A percentile compares a stretch with the other conserved stretches of the same genome.
Evolutionary conservation across 148 eudicot genomes (phyloP).

Genomic region (Fagopyrum esculentum): DNA sequence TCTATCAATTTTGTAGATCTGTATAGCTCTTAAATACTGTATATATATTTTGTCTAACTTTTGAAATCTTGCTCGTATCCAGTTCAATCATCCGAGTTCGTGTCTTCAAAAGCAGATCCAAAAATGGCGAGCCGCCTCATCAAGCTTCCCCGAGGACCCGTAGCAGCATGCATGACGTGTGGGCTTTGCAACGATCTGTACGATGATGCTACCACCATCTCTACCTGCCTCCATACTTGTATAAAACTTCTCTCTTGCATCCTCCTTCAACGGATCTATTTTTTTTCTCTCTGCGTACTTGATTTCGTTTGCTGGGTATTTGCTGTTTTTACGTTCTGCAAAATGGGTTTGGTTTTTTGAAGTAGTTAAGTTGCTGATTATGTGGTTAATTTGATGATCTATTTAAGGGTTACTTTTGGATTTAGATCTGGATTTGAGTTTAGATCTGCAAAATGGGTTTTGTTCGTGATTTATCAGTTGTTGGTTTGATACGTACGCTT

Average conservation of each 20-base stretch:
- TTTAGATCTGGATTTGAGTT: not conserved
- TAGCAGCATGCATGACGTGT: conserved; percentile 85
- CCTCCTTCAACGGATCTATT: not conserved
- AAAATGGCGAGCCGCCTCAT: conserved; percentile 48
- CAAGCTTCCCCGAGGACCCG: conserved; percentile 44
- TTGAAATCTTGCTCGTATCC: not conserved
- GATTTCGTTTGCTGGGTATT: not conserved
- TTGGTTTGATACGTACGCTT: not conserved
- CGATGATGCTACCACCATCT: conserved; percentile 65
- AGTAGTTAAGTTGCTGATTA: too few species aligned
- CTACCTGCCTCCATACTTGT: conserved; percentile 92
- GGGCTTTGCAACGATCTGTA: conserved; percentile 67
- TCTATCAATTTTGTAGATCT: not conserved
- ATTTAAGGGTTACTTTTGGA: not conserved
- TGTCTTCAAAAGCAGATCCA: not conserved
- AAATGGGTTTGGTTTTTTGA: not conserved
- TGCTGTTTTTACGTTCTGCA: not conserved
- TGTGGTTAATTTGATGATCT: not conserved
- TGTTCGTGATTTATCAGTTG: not conserved
- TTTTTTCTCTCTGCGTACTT: not conserved
- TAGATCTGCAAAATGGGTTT: not conserved
- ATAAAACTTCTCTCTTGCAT: conserved; percentile 11
- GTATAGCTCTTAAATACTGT: not conserved
- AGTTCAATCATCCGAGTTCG: not conserved
- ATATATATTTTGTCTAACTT: not conserved